Percentiles rank a stretch among this genome's conserved stretches.
These are phyloP conservation scores for Podila epicladia DNA, from an alignment of 192 early-diverging fungal genomes.

Conservation along the genomic window DNA sequence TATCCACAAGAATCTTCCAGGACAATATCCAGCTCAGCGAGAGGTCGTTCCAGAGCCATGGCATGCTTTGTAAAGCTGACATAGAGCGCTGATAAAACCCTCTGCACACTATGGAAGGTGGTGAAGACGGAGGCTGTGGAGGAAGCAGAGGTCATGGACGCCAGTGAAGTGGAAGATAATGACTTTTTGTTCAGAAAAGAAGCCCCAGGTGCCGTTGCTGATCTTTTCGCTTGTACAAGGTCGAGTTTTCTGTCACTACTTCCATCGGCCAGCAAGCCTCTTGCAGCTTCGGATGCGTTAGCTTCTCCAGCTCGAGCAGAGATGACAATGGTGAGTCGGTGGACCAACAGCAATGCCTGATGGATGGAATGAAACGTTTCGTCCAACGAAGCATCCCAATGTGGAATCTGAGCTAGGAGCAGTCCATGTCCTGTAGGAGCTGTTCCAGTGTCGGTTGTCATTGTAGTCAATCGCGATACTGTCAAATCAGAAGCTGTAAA, in stretches of 20 bases:
- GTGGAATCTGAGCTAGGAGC: slow-evolving; percentile 18
- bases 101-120: slow-evolving; percentile 33
- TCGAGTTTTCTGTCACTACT: neutral
- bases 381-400: slow-evolving; percentile 21
- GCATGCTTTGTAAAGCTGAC: slow-evolving; percentile 58
- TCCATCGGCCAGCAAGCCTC: too few relatives aligned
- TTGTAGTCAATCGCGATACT: neutral
- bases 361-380: slow-evolving; percentile 42
- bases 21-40: slow-evolving; percentile 67
- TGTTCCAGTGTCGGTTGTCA: neutral
- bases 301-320: neutral
- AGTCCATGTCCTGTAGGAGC: slow-evolving; percentile 20
- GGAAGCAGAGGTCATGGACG: neutral
- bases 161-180: neutral
- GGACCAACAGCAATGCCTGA: slow-evolving; percentile 17
- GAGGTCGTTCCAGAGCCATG: slow-evolving; percentile 40
- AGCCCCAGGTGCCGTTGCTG: neutral
- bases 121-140: neutral
- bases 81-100: slow-evolving; percentile 55
- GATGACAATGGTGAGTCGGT: slow-evolving; percentile 33
- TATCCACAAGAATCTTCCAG: slow-evolving; percentile 71
- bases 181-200: neutral
- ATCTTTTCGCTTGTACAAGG: neutral
- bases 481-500: neutral
- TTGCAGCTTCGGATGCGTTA: too few relatives aligned